Evolutionary conservation across 148 eudicot species (phyloP), one percentile per base, ranked within the genome.

Genomic region (Persicaria tinctoria): DNA sequence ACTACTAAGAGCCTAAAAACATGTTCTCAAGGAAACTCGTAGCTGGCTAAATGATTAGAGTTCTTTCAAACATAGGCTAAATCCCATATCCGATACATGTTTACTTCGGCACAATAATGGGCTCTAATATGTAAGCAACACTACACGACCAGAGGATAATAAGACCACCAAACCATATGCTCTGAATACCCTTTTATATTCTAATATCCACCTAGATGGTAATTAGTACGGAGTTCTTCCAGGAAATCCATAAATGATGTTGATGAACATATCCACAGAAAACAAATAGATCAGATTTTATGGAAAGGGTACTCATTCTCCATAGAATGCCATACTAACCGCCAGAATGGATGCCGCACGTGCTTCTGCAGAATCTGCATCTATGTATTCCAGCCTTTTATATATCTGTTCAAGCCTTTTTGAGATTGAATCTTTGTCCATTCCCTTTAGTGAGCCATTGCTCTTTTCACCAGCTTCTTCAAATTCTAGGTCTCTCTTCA

Each of bases 321-420:
- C 47, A 66, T 38, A 14, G 68, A 72, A n/a, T 23, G 14, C 47
- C 49, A 72, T 77, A 87, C 95, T 84, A 68, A 96, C 99, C 84
- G 97, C 94, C 77, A 96, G 97, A 84, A 96, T 96, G 75, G 97
- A 82, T 72, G 99, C 91, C 68, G 97, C 99, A 53, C 99, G 97
- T 49, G 99, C 83, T 82, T 89, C 97, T 4, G 97, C 99, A 72
- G 99, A 89, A 83, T 96, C 87, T 41, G 99, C 97, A 77, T 96
- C 99, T 50, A 96, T 92, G 70, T 86, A 82, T 80, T 92, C 99
- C 63, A 96, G 94, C 76, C 96, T 89, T 83, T 90, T 96, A 84
- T 96, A 96, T 81, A 96, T 86, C 79, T 84, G 83, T 86, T 92
- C 90, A 49, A 96, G 97, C 86, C 94, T 90, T 63, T 81, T 78